Percentiles rank a stretch among this genome's conserved stretches.
These are phyloP conservation scores for Leccinellum luteum DNA, from an alignment of 768 basidiomycete genomes.

Conservation along the genomic window DNA sequence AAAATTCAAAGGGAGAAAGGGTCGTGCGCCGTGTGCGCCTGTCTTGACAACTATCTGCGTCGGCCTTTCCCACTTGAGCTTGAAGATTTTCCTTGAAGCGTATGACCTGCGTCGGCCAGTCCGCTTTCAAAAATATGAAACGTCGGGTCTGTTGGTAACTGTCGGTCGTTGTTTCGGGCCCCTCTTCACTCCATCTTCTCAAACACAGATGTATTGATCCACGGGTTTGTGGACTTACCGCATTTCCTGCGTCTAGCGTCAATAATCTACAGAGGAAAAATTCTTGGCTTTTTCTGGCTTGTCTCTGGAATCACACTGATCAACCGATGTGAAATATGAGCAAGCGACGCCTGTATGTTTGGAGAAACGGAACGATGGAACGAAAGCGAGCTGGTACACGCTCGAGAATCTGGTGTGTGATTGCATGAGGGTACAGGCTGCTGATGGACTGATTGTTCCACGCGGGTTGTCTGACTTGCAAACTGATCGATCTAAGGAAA, in stretches of 20 bases:
- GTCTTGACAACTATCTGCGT: background rate
- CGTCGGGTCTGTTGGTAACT: background rate
- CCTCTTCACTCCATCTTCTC: background rate
- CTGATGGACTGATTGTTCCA: background rate
- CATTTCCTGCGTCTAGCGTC: background rate
- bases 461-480: background rate
- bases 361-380: background rate
- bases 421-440: background rate
- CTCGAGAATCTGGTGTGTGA: background rate
- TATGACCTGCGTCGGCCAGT: background rate
- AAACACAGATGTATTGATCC: background rate
- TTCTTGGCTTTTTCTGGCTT: background rate
- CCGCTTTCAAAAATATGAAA: background rate
- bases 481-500: background rate
- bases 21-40: background rate
- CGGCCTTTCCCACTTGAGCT: background rate
- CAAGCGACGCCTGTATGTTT: background rate
- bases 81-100: background rate
- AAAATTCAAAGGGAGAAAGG: background rate
- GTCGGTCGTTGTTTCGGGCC: background rate
- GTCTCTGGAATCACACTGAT: background rate
- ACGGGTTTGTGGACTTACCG: background rate
- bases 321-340: background rate
- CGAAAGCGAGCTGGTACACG: background rate
- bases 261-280: background rate